A percentile compares a stretch with the other conserved stretches of the same genome.
These are phyloP conservation scores for Fusarium sp. DNA, from an alignment of 2,329 filamentous ascomycete species.

Conservation along the genomic window DNA sequence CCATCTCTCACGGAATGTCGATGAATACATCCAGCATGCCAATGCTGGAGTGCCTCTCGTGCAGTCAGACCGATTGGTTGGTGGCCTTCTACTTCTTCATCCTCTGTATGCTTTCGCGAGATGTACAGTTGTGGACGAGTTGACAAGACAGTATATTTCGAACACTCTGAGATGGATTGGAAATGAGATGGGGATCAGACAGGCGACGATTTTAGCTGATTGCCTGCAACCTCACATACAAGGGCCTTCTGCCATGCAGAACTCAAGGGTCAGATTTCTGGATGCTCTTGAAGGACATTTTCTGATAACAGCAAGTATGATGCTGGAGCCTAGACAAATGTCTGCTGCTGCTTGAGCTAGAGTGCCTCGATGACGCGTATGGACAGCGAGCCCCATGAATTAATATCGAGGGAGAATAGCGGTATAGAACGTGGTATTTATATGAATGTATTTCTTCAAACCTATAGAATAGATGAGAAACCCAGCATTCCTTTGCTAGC, in stretches of 20 bases:
- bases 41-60: not conserved
- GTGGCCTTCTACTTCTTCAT: not conserved
- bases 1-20: not conserved
- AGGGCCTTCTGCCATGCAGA: conserved; percentile 8
- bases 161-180: conserved; percentile 4
- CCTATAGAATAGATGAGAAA: conserved; percentile 1
- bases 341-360: not conserved
- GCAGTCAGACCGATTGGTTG: not conserved
- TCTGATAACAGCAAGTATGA: conserved; percentile 11
- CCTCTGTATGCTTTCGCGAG: conserved; percentile 8
- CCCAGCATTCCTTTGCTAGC: conserved; percentile 9
- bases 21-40: not conserved
- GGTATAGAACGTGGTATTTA: not conserved
- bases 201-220: not conserved
- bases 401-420: no score
- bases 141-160: not conserved
- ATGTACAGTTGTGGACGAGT: not conserved
- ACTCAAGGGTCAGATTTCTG: not conserved
- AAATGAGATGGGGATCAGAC: conserved; percentile 5
- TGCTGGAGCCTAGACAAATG: not conserved
- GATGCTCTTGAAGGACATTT: conserved; percentile 21
- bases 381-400: no score
- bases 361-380: rapidly evolving
- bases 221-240: not conserved
- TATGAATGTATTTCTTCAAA: not conserved